Evolutionary conservation across 345 rosid species (phyloP), one percentile per base, ranked within the genome.

Genomic region (Bruguiera parviflora): DNA sequence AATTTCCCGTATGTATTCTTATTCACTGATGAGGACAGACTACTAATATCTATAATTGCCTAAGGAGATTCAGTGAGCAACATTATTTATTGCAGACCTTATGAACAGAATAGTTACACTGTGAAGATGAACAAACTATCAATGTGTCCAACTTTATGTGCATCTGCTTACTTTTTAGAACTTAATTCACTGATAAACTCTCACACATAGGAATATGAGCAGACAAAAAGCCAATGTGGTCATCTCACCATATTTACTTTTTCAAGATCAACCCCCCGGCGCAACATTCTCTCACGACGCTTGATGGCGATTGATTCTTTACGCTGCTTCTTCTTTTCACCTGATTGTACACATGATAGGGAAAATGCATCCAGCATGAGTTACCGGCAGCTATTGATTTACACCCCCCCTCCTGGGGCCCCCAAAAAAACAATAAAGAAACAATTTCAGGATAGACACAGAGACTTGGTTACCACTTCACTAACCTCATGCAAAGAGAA

Each of bases 281-380:
- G 69, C 72, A 85, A 69, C 98, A 88, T 90, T 82, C 98, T 86
- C 66, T 84, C 89, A 51, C 85, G 92, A 46, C 88, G 92, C 79
- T 90, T 92, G 57, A 77, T 77, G 73, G 89, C 97, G 71, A 92
- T 89, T 71, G 72, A 67, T 79, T 92, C 97, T 85, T 92, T 95
- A 39, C 82, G 85, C 22, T 84, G 88, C 53, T 92, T 95, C 96
- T 95, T 92, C 76, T 85, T 95, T 73, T 75, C 92, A 59, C 89
- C 96, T 89, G 76, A 71, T 27, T 15, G 11, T 10, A 31, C 70
- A 57, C 55, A 32, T 10, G 64, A 61, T 53, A 60, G 2, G 28
- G 5, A 51, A 69, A 20, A 19, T 19, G 61, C 37, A 70, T 64
- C 47, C 33, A 65, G 57, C 18, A 47, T 21, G 27, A 52, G 16